These are phyloP conservation scores for Thozetella sp. DNA, from an alignment of 495 filamentous ascomycete species.

Conservation along the genomic window DNA sequence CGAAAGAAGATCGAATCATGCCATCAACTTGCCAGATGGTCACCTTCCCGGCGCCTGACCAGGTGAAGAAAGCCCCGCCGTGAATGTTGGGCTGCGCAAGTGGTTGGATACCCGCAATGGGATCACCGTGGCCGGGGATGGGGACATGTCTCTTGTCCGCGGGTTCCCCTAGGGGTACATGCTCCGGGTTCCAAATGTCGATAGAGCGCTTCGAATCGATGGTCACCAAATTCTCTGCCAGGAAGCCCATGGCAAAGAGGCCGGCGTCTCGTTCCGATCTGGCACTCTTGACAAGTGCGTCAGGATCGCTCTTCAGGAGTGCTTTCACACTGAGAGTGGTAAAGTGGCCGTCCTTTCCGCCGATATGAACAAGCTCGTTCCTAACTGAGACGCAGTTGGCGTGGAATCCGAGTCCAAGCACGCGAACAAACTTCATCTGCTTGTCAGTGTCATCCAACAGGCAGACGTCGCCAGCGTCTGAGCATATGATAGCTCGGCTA, in stretches of 20 bases:
- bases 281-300: conserved; percentile 24
- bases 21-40: conserved; percentile 82
- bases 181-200: conserved; percentile 56
- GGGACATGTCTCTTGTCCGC: conserved; percentile 35
- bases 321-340: conserved; percentile 35
- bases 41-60: conserved; percentile 76
- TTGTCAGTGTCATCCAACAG: conserved; percentile 77
- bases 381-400: conserved; percentile 61
- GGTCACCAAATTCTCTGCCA: conserved; percentile 69
- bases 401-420: conserved; percentile 62
- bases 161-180: conserved; percentile 26
- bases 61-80: conserved; percentile 80
- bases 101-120: conserved; percentile 73
- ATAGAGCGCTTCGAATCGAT: conserved; percentile 76
- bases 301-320: conserved; percentile 30
- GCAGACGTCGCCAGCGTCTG: conserved; percentile 74
- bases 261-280: conserved; percentile 24
- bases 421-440: conserved; percentile 65
- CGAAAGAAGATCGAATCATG: conserved; percentile 60
- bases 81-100: conserved; percentile 57
- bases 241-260: conserved; percentile 67
- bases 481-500: conserved; percentile 68
- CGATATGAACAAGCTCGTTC: conserved; percentile 37
- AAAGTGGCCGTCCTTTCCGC: conserved; percentile 46
- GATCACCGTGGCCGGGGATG: conserved; percentile 73